Conservation (phyloP, 108 stramenopile genomes). For the Nitzschia sp. region DNA sequence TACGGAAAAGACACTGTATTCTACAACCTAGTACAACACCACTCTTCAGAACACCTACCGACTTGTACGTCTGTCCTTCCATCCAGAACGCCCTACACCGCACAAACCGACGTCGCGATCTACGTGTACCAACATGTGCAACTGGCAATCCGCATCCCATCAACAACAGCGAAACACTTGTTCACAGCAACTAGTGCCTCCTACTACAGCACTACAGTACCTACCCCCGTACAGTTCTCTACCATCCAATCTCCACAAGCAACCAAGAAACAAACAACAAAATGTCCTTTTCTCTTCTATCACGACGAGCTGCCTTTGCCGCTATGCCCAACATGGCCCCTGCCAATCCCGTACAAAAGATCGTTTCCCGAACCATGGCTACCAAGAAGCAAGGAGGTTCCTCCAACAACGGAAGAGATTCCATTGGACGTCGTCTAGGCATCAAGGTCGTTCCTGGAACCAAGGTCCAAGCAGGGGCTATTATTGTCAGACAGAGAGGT, state of each 20-base stretch:
- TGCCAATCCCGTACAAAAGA: neutral
- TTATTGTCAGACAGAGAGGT: constrained; percentile 96
- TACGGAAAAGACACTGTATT: no score
- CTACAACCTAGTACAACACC: no score
- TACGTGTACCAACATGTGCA: no score
- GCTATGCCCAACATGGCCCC: neutral
- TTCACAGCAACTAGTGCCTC: neutral
- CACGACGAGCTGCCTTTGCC: neutral
- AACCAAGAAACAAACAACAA: neutral
- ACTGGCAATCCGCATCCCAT: no score
- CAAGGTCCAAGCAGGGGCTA: constrained; percentile 82
- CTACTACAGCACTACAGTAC: neutral
- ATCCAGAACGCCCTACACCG: no score
- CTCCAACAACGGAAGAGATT: constrained; percentile 92
- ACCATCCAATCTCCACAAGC: no score
- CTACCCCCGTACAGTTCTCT: neutral
- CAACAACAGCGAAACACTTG: no score
- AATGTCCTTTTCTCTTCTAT: constrained; percentile 4
- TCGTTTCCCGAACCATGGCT: constrained; percentile 51
- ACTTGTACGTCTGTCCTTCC: no score
- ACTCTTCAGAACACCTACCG: no score
- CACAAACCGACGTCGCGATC: no score
- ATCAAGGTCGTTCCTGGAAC: constrained; percentile 87
- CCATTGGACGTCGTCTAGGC: constrained; percentile 90
- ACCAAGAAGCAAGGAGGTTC: constrained; percentile 97